phyloP scores from a whole-genome alignment of 306 rosid species.

The Lotus japonicus region DNA sequence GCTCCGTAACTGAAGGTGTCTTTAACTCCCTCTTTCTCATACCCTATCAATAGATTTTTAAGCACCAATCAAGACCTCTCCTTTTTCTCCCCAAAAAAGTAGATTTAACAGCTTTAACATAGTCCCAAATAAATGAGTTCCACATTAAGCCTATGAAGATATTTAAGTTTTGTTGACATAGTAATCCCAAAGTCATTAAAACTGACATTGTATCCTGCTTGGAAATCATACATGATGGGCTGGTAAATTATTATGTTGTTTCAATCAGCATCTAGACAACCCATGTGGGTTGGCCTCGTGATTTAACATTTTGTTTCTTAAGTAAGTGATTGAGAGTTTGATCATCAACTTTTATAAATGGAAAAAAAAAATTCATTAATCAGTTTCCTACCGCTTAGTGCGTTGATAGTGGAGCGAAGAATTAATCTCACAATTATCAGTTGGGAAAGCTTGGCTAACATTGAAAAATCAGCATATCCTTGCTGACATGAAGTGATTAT shows the following conservation, averaged over 20 bases:
- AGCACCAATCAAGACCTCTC: slow-evolving; percentile 43
- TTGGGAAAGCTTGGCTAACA: no score
- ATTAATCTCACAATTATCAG: no score
- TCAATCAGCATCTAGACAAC: slow-evolving; percentile 23
- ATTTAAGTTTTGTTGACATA: slow-evolving; percentile 4
- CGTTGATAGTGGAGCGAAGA: no score
- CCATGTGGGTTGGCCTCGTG: no score
- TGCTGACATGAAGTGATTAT: slow-evolving; percentile 25
- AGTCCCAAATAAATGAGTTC: slow-evolving; percentile 26
- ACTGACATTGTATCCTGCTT: slow-evolving; percentile 24
- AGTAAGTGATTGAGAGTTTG: no score
- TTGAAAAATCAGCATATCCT: no score
- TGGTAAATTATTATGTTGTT: not conserved
- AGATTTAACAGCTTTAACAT: slow-evolving; percentile 32
- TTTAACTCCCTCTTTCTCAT: slow-evolving; percentile 46
- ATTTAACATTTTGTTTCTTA: no score
- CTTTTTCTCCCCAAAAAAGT: slow-evolving; percentile 26
- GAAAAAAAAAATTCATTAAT: no score
- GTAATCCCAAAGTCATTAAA: slow-evolving; percentile 19
- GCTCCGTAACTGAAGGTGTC: slow-evolving; percentile 43
- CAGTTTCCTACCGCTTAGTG: no score
- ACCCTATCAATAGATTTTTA: slow-evolving; percentile 33
- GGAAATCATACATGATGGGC: slow-evolving; percentile 14
- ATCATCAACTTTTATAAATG: no score
- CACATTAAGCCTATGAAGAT: slow-evolving; percentile 18